phyloP scores from a whole-genome alignment of 441 rosid genomes.

The Raphanus hybrid region DNA sequence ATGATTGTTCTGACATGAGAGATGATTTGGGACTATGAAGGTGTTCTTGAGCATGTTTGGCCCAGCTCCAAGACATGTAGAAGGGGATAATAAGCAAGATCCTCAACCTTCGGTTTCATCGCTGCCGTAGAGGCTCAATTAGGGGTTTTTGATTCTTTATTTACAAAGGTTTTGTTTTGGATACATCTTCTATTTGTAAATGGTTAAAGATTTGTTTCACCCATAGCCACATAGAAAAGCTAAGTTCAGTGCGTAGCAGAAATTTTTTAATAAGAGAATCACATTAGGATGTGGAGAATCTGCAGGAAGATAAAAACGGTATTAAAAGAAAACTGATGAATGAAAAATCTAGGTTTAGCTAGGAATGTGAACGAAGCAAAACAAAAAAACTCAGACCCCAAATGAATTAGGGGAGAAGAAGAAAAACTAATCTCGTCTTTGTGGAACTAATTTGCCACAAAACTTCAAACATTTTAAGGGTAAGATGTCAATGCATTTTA shows the following conservation, averaged over 20 bases:
- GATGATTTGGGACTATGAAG: conserved; percentile 45
- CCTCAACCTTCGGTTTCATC: conserved; percentile 69
- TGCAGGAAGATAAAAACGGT: not conserved
- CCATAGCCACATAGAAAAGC: conserved; percentile 3
- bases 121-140: conserved; percentile 39
- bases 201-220: conserved; percentile 15
- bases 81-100: conserved; percentile 69
- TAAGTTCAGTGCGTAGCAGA: not conserved
- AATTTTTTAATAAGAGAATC: not conserved
- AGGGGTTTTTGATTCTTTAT: not conserved
- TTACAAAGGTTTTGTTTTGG: not conserved
- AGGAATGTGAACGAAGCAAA: not conserved
- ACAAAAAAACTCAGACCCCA: not conserved
- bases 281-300: not conserved
- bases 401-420: not conserved
- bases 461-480: not conserved
- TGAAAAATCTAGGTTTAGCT: not conserved
- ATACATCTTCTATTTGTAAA: conserved; percentile 27
- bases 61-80: conserved; percentile 81
- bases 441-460: not conserved
- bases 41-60: conserved; percentile 93
- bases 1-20: not conserved
- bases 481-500: no score
- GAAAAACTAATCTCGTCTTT: not conserved
- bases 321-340: not conserved